These are phyloP conservation scores for Pseudozyma sp. DNA, from an alignment of 1,284 basidiomycete species.

Conservation along the genomic window DNA sequence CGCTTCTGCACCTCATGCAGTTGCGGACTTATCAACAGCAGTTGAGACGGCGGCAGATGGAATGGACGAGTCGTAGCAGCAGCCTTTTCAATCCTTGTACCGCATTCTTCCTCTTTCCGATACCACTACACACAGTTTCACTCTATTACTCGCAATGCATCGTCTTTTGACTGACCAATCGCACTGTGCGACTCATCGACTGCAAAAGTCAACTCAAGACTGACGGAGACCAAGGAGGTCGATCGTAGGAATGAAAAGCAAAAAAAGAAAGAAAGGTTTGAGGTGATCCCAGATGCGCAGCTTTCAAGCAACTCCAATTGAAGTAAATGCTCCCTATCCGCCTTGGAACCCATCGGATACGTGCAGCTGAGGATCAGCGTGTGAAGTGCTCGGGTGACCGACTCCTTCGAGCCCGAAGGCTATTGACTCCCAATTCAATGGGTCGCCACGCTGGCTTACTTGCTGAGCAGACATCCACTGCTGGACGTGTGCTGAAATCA, in stretches of 20 bases:
- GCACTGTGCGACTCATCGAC: neutral
- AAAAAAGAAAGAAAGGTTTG: conserved; percentile 48
- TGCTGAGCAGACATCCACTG: conserved; percentile 53
- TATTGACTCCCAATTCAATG: conserved; percentile 39
- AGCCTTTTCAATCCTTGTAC: conserved; percentile 1
- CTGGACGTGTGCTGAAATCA: conserved; percentile 43
- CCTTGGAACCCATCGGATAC: conserved; percentile 52
- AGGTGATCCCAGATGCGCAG: conserved; percentile 48
- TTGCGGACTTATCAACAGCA: conserved; percentile 3
- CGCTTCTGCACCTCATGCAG: neutral
- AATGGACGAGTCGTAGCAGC: conserved; percentile 36
- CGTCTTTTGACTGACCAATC: no score
- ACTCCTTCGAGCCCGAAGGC: conserved; percentile 57
- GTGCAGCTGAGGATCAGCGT: conserved; percentile 57
- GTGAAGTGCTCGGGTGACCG: conserved; percentile 58
- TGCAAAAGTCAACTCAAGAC: neutral
- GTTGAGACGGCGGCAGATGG: conserved; percentile 11
- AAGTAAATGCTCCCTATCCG: conserved; percentile 53
- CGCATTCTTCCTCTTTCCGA: conserved; percentile 8
- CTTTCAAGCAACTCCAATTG: conserved; percentile 52
- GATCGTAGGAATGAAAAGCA: neutral
- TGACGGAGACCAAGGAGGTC: neutral
- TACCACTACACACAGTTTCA: conserved; percentile 26
- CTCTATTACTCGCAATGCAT: neutral
- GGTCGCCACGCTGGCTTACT: conserved; percentile 51